Evolutionary conservation across 2,329 filamentous ascomycete species (phyloP), one percentile per base, ranked within the genome.

Genomic region (Talaromyces sp.): DNA sequence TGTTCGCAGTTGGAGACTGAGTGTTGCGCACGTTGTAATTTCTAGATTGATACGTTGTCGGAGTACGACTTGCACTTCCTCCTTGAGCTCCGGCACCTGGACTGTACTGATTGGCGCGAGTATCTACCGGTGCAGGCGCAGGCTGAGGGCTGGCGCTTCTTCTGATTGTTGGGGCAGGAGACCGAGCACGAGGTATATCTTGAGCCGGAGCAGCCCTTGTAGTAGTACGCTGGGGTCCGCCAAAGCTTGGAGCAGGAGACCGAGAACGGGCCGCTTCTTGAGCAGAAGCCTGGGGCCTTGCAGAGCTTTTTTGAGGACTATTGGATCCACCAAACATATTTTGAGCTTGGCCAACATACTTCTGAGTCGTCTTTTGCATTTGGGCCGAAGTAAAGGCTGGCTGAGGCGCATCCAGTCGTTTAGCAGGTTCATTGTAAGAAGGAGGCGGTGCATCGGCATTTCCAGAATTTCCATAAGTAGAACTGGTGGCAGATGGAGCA

Each of bases 351-450:
- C 88, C 87, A 24, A 90, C 87, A 72, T 94, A 97, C 77, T 93
- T 93, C 71, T 96, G 90, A 0, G 93, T 95, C 3, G 93, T 92
- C 76, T 96, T 91, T 74, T 97, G 92, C 96, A 99, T 99, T 57
- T 95, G 92, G 68, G 90, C 91, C 3, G 92, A 91, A 0, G 96
- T 99, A 67, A 96, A 92, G 1, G 95, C 95, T 2, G 94, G 93
- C 65, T 94, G 90, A 1, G 95, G 96, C 13, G 94, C 91, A 62
- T 93, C 95, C 3, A 98, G 84, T 65, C 91, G 86, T 74, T 90
- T 91, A 54, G 92, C 85, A 59, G 89, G 86, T 56, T 84, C 86
- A 66, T 94, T 90, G 73, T 97, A 98, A 0, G 91, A 92, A 3
- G 94, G 94, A 2, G 94, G 94, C 6, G 93, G 92, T 10, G 91